Evolutionary conservation across 257 asterid species (phyloP).

Genomic region (Paulownia fortunei): DNA sequence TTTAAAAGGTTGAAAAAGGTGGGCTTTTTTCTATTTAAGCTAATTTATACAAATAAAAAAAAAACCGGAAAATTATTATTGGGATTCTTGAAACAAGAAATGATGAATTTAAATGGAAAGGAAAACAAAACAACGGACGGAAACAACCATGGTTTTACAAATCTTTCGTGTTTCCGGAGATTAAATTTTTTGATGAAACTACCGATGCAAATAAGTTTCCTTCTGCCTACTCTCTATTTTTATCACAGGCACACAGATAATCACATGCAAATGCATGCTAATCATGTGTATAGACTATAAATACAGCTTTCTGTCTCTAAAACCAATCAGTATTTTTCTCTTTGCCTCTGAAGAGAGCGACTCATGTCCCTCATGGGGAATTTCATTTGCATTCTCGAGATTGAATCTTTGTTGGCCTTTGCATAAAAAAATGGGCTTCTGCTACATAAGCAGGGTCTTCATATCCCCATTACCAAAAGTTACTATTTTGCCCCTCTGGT

Average conservation of each 20-base stretch:
- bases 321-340: not conserved
- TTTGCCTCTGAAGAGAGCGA: not conserved
- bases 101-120: conserved; percentile 5
- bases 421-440: conserved; percentile 1
- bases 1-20: not conserved
- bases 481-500: conserved; percentile 6
- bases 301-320: conserved; percentile 20
- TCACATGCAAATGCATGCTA: conserved; percentile 46
- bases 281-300: conserved; percentile 13
- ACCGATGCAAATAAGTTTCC: conserved; percentile 20
- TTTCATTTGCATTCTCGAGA: conserved; percentile 19
- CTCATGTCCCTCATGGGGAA: conserved; percentile 1
- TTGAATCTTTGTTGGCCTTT: conserved; percentile 23
- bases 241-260: conserved; percentile 10
- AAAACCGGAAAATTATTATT: not conserved
- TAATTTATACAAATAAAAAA: conserved; percentile 2
- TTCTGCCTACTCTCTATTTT: conserved; percentile 1
- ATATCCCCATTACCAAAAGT: not conserved
- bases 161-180: conserved; percentile 36
- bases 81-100: conserved; percentile 7
- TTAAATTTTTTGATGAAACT: conserved; percentile 22
- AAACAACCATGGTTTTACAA: conserved; percentile 25
- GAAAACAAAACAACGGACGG: conserved; percentile 19
- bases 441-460: conserved; percentile 16
- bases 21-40: conserved; percentile 21